Evolutionary conservation across 192 early-diverging fungal species (phyloP).

Genomic region (Coemansia sp.): DNA sequence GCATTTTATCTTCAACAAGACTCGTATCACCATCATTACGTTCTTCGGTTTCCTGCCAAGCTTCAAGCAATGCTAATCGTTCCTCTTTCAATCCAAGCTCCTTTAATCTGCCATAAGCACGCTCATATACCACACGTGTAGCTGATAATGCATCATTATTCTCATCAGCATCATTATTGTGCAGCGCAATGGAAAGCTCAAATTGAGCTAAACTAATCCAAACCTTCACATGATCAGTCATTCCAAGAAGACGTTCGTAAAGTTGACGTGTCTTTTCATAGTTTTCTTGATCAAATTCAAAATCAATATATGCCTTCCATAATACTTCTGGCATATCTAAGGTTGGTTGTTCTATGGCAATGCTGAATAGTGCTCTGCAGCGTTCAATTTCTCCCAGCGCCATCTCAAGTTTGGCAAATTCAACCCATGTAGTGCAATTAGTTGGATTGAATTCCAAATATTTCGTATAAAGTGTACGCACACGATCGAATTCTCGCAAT

Average conservation of each 20-base stretch:
- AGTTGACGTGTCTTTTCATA: conserved; percentile 72
- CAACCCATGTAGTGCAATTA: conserved; percentile 94
- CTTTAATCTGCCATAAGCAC: conserved; percentile 71
- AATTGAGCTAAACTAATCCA: conserved; percentile 94
- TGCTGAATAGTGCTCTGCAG: conserved; percentile 82
- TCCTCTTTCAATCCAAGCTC: conserved; percentile 78
- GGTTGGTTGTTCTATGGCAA: conserved; percentile 83
- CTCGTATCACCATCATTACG: conserved; percentile 60
- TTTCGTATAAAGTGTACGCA: conserved; percentile 84
- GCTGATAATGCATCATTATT: conserved; percentile 23
- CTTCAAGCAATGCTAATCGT: conserved; percentile 68
- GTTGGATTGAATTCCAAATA: conserved; percentile 85
- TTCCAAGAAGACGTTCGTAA: conserved; percentile 80
- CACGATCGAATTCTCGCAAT: conserved; percentile 92
- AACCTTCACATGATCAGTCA: conserved; percentile 95
- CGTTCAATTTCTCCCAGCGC: conserved; percentile 85
- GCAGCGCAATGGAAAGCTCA: conserved; percentile 61
- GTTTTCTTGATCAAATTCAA: conserved; percentile 83
- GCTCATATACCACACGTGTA: conserved; percentile 75
- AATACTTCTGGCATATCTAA: conserved; percentile 98
- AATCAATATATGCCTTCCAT: conserved; percentile 98
- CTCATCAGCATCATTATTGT: conserved; percentile 1
- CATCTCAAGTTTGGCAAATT: conserved; percentile 88
- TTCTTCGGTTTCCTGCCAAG: conserved; percentile 82
- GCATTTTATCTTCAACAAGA: conserved; percentile 74